Evolutionary conservation across 208 protist species (phyloP), one percentile per base, ranked within the genome.

Genomic region (Acanthamoeba sp.): DNA sequence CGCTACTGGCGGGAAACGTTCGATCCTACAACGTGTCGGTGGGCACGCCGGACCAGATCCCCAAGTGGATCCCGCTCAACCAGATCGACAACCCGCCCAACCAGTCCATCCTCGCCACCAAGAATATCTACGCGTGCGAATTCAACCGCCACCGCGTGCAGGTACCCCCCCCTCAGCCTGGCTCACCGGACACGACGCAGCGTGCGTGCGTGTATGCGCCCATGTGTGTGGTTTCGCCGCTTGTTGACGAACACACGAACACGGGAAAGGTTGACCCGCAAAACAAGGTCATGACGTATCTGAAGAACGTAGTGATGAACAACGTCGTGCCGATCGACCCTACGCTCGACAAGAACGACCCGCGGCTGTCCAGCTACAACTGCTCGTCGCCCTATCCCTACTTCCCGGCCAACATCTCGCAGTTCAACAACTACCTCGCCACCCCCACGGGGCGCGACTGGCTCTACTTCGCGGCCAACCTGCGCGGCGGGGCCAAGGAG

Each of bases 51-150:
- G 48, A 52, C 3, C 62, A 34, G 62, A 34, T 71, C 62, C 62
- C 62, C 2, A 10, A 1, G n/a, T 71, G 62, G 62, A 71, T 71
- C 32, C 4, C 4, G 0, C 16, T 52, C 16, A 18, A 52, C 48
- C 45, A 50, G 52, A 62, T 62, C 55, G n/a, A 14, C 22, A 62
- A 2, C 16, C 55, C 55, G 55, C 2, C 22, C 24, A 22, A 52
- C 6, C 48, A 52, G 16, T 12, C 10, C 48, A 50, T 18, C 10
- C 18, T 16, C 45, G n/a, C n/a, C n/a, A n/a, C n/a, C n/a, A n/a
- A n/a, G n/a, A 95, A 95, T n/a, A 95, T 95, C 50, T 95, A 95
- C 50, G 45, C n/a, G 22, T 95, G 94, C 82, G 59, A 94, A 20
- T 95, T 95, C 94, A 95, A 95, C 80, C 34, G 71, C 1, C 27